Conservation (phyloP, 352 stramenopile species). For the Phytophthora pseudosyringae region DNA sequence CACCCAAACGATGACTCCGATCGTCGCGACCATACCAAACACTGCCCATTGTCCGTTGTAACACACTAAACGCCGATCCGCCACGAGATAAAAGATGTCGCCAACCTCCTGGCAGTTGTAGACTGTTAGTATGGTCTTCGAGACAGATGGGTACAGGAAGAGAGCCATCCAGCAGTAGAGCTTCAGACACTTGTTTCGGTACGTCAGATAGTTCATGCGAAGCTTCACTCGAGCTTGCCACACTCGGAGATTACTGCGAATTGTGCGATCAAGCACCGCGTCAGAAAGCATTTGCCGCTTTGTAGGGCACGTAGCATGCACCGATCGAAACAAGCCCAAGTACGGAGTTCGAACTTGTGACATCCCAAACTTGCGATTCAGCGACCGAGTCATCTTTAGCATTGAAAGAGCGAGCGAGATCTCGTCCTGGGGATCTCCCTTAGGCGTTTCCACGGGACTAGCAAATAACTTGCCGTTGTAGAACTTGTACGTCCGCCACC, state of each 20-base stretch:
- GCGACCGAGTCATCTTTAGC: constrained; percentile 36
- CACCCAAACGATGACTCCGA: constrained; percentile 73
- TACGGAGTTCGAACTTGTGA: constrained; percentile 76
- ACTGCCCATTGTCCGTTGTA: constrained; percentile 72
- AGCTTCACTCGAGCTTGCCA: constrained; percentile 82
- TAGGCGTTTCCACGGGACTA: neutral
- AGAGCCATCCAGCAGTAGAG: constrained; percentile 81
- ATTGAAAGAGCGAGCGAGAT: constrained; percentile 3
- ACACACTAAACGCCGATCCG: constrained; percentile 71
- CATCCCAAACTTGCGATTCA: constrained; percentile 79
- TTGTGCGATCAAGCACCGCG: constrained; percentile 63
- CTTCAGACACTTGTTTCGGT: constrained; percentile 83
- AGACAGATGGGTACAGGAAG: constrained; percentile 79
- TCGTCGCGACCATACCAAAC: constrained; percentile 62
- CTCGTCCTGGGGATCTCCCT: neutral
- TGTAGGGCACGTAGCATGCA: constrained; percentile 58
- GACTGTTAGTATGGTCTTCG: constrained; percentile 80
- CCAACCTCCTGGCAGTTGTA: constrained; percentile 85
- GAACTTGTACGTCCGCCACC: constrained; percentile 43
- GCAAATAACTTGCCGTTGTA: constrained; percentile 2
- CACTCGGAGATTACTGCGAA: constrained; percentile 75
- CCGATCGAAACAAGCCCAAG: constrained; percentile 65
- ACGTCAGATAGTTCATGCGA: constrained; percentile 86
- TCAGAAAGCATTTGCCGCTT: constrained; percentile 56
- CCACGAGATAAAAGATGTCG: constrained; percentile 61